phyloP scores from a whole-genome alignment of 2,329 filamentous ascomycete species.

The Zalaria obscura region DNA sequence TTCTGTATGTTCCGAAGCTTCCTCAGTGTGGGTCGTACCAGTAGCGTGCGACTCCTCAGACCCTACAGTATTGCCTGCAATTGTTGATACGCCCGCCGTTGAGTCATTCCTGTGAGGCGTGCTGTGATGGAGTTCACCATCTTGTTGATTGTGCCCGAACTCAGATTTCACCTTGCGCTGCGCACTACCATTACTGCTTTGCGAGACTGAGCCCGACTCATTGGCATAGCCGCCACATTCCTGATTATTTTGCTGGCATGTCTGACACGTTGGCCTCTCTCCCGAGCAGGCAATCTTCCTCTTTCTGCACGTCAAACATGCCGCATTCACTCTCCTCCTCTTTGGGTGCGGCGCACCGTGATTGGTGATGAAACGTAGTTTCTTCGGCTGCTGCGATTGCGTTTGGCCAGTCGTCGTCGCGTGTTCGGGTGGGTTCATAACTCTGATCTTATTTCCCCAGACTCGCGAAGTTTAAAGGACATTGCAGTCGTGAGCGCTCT shows the following conservation, averaged over 20 bases:
- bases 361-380: slow-evolving; percentile 59
- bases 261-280: slow-evolving; percentile 28
- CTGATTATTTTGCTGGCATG: slow-evolving; percentile 32
- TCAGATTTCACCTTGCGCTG: not conserved
- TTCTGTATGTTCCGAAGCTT: not conserved
- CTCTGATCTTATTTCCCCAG: too few relatives aligned
- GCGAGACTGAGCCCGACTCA: slow-evolving; percentile 9
- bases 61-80: not conserved
- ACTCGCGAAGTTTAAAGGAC: too few relatives aligned
- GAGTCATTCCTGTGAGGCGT: not conserved
- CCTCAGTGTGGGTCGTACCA: not conserved
- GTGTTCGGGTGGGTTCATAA: too few relatives aligned
- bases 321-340: slow-evolving; percentile 63
- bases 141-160: too few relatives aligned
- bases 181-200: not conserved
- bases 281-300: slow-evolving; percentile 37
- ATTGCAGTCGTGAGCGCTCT: not conserved
- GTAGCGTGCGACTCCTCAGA: not conserved
- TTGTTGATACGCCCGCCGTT: not conserved
- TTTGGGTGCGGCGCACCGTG: slow-evolving; percentile 71
- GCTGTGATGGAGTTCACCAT: too few relatives aligned
- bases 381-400: slow-evolving; percentile 2
- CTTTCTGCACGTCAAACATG: slow-evolving; percentile 36
- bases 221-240: slow-evolving; percentile 32
- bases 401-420: not conserved